These are phyloP conservation scores for Blastobotrys arbuscula DNA, from an alignment of 1,139 yeast genomes.

Conservation along the genomic window DNA sequence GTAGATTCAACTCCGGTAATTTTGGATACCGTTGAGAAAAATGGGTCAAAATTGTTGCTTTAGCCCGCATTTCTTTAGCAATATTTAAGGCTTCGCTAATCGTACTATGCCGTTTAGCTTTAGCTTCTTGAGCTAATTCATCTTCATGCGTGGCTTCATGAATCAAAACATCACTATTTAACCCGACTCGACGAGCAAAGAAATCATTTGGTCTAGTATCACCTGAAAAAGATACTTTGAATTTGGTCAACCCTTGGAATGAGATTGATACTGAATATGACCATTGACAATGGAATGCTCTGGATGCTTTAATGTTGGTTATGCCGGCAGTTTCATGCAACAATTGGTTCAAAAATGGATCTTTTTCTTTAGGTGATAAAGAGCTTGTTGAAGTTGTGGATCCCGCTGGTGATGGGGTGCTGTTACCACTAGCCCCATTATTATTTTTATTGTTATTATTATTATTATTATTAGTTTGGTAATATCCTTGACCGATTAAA, in stretches of 20 bases:
- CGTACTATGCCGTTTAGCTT: constrained; percentile 81
- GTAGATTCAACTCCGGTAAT: constrained; percentile 39
- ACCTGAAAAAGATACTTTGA: constrained; percentile 85
- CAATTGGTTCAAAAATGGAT: neutral
- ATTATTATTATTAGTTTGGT: too few species aligned
- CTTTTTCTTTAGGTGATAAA: neutral
- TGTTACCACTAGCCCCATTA: neutral
- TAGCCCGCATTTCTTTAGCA: constrained; percentile 65
- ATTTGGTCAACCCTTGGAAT: constrained; percentile 37
- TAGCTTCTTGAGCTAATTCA: constrained; percentile 73
- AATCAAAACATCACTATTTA: constrained; percentile 65
- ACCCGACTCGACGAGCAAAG: constrained; percentile 58
- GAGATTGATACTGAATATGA: constrained; percentile 67
- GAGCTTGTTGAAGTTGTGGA: constrained; percentile 1
- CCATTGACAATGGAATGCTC: constrained; percentile 81
- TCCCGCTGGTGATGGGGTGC: neutral
- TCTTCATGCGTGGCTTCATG: constrained; percentile 94
- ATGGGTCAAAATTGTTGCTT: constrained; percentile 73
- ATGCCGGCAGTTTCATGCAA: neutral
- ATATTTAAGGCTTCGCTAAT: constrained; percentile 78
- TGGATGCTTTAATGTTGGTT: constrained; percentile 42
- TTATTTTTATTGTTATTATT: constrained; percentile 6
- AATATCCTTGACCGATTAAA: constrained; percentile 32
- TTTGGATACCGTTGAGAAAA: constrained; percentile 87
- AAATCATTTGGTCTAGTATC: constrained; percentile 81